Conservation (phyloP, 2,329 filamentous ascomycete genomes). For the Cryphonectria japonica region DNA sequence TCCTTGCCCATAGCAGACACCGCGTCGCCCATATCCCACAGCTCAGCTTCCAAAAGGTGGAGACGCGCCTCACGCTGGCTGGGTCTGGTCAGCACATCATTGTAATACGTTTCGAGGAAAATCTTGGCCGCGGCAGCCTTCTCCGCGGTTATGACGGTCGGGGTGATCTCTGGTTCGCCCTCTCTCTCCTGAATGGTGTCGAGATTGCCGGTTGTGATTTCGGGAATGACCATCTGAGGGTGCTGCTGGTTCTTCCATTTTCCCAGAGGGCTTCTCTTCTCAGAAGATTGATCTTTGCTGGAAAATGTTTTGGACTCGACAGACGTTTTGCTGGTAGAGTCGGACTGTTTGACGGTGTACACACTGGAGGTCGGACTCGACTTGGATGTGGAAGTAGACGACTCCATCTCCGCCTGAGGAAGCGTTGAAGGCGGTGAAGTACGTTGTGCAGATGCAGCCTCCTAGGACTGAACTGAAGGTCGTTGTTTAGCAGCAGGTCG, state of each 20-base stretch:
- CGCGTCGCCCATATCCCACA: constrained; percentile 56
- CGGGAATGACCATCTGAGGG: constrained; percentile 14
- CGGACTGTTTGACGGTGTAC: constrained; percentile 31
- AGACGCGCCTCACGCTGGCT: constrained; percentile 65
- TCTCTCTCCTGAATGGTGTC: constrained; percentile 42
- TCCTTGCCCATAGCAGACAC: constrained; percentile 60
- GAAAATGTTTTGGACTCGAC: constrained; percentile 46
- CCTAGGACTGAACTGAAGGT: constrained; percentile 41
- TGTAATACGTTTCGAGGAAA: constrained; percentile 83
- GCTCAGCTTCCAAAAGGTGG: constrained; percentile 63
- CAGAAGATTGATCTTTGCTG: constrained; percentile 35
- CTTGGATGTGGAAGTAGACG: constrained; percentile 30
- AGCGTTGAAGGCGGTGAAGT: constrained; percentile 24
- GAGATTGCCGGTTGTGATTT: constrained; percentile 37
- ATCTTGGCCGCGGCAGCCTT: constrained; percentile 80
- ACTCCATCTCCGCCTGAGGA: constrained; percentile 16
- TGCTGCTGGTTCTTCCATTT: constrained; percentile 33
- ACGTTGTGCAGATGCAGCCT: constrained; percentile 35
- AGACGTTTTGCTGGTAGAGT: constrained; percentile 44
- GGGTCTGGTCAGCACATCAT: constrained; percentile 63
- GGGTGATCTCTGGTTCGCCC: constrained; percentile 33
- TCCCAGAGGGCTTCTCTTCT: constrained; percentile 35
- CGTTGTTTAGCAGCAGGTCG: constrained; percentile 44
- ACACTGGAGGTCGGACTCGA: constrained; percentile 34
- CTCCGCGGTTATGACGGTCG: constrained; percentile 68